These are phyloP conservation scores for Penicillium coprophilum DNA, from an alignment of 495 filamentous ascomycete species.

Conservation along the genomic window DNA sequence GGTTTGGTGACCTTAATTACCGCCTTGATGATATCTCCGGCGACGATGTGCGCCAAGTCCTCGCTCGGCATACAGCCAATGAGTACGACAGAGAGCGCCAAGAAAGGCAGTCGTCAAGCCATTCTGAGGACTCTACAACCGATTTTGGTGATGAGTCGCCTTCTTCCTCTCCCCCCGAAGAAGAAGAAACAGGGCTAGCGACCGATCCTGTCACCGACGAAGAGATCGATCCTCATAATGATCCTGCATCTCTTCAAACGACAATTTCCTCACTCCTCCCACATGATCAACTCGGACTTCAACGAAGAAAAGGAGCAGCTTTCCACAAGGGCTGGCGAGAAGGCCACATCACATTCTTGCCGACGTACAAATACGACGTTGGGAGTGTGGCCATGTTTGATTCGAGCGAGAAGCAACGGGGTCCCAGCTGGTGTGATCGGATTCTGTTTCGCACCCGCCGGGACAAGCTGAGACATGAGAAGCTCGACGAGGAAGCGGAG, in stretches of 20 bases:
- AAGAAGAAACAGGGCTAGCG: background rate
- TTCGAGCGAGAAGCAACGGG: conserved; percentile 87
- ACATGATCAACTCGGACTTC: conserved; percentile 82
- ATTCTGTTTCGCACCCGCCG: conserved; percentile 79
- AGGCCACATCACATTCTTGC: conserved; percentile 82
- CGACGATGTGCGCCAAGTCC: conserved; percentile 81
- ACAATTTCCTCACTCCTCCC: conserved; percentile 81
- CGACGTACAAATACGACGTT: conserved; percentile 95
- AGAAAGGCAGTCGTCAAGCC: conserved; percentile 33
- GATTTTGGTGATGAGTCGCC: conserved; percentile 15
- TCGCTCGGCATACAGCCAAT: conserved; percentile 78
- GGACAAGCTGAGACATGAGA: conserved; percentile 70
- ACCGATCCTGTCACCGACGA: conserved; percentile 32
- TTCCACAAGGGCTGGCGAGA: conserved; percentile 93
- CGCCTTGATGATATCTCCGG: conserved; percentile 84
- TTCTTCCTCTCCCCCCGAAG: conserved; percentile 11
- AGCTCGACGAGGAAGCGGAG: conserved; percentile 60
- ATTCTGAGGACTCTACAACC: conserved; percentile 20
- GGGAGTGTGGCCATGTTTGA: conserved; percentile 94
- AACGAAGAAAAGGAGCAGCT: conserved; percentile 70
- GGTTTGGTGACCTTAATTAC: conserved; percentile 98
- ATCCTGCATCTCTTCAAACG: conserved; percentile 72
- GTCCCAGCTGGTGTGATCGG: conserved; percentile 98
- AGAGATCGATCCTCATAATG: conserved; percentile 46
- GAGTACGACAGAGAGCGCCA: conserved; percentile 58